Base-by-base conservation (phyloP, 2,329 filamentous ascomycete species). In the Nemania sp. region DNA sequence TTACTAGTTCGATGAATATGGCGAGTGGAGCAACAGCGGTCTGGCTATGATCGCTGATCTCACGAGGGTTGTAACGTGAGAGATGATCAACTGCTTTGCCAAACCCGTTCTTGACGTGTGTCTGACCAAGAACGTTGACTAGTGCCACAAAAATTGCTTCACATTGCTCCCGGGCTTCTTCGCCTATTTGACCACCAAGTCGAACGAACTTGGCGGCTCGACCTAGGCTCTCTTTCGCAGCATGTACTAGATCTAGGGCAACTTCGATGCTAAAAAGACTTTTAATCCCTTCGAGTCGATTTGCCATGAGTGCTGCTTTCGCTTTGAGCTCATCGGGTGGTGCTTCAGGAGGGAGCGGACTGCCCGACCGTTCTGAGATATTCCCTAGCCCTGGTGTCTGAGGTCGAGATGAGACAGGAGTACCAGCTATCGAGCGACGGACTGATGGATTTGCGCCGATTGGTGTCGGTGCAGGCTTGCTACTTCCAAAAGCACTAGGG, bases 271-370 rank as follows among this genome's bases (percentile, higher is more conserved):
- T 97, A 75, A 97, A 97, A 14, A 99, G 80, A 14, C 91, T 91
- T 64, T 90, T 90, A 72, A 99, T 99, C 36, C 93, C 93, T 74
- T 97, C 94, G 14, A 99, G 79, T 59, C 91, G 87, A 8, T 90
- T 91, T 52, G 93, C 92, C 90, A 99, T 97, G 46, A 99, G 86
- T 0, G 94, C 93, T n/a, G 93, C 91, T 74, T 99, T 99, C 41
- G 94, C 94, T 30, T 93, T 92, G 24, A 99, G 80, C 71, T 99
- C 94, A 51, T 91, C 90, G 0, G 88, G 95, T 1, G 93, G 93
- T 2, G 87, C 88, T 70, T 92, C 87, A 1, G 76, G 73, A 26
- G 73, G 86, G 12, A 80, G 54, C 1, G 77, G 75, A 28, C 69
- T 77, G 11, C 57, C 58, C 24, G 73, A 72, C 9, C 74, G 68